Evolutionary conservation across 176 grass and related monocot species (phyloP).

Genomic region (Hsuehochloa calcarea): DNA sequence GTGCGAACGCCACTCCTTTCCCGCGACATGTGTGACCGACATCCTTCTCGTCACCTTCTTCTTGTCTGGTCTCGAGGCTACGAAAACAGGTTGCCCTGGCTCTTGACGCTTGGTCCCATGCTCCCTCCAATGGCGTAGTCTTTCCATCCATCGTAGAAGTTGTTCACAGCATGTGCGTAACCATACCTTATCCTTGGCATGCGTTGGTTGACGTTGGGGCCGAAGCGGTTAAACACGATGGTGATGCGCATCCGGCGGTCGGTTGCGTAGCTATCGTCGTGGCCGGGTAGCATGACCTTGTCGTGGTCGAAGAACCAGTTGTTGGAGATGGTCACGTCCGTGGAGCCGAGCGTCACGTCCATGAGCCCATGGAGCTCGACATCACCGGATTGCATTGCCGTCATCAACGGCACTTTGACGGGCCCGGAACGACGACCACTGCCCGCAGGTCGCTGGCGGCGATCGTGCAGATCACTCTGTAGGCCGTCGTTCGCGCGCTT

Average conservation of each 20-base stretch:
- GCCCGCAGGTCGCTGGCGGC: conserved; percentile 30
- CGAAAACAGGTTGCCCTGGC: too few species aligned
- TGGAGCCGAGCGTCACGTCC: conserved; percentile 71
- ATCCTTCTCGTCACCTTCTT: too few species aligned
- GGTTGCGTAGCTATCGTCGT: conserved; percentile 24
- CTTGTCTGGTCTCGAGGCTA: too few species aligned
- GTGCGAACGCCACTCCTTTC: too few species aligned
- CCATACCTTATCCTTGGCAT: too few species aligned
- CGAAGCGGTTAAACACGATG: conserved; percentile 79
- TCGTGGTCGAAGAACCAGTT: conserved; percentile 89
- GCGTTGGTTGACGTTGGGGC: conserved; percentile 37
- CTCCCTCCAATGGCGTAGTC: too few species aligned
- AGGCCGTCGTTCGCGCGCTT: conserved; percentile 42
- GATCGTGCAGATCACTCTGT: conserved; percentile 23
- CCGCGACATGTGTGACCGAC: too few species aligned
- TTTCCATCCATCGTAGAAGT: too few species aligned
- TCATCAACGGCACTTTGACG: too few species aligned
- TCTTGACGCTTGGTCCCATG: too few species aligned
- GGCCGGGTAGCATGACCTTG: conserved; percentile 91
- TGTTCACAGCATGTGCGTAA: too few species aligned
- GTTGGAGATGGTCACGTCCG: conserved; percentile 76
- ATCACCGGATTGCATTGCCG: conserved; percentile 74
- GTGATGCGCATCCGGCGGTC: conserved; percentile 74
- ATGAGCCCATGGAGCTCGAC: conserved; percentile 31
- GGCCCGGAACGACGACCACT: conserved; percentile 21